phyloP scores from a whole-genome alignment of 108 stramenopile genomes.

The Nitzschia palea region DNA sequence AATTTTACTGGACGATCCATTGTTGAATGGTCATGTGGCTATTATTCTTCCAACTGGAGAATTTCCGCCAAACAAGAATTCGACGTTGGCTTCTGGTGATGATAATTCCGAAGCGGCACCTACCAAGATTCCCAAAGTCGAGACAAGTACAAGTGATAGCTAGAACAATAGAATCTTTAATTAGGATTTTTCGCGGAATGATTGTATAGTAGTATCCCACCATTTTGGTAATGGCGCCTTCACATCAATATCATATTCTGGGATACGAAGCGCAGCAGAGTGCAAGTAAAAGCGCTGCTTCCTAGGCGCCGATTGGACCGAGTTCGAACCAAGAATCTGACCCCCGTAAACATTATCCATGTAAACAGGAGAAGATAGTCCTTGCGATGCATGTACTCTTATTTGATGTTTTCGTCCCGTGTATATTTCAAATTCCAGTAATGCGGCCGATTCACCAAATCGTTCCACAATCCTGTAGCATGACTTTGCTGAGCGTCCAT shows the following conservation, averaged over 20 bases:
- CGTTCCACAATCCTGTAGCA: slow-evolving; percentile 36
- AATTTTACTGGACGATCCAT: slow-evolving; percentile 51
- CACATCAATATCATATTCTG: slow-evolving; percentile 42
- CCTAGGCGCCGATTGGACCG: background rate
- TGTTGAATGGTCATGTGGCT: slow-evolving; percentile 76
- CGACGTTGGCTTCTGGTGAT: too few relatives aligned
- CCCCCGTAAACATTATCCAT: slow-evolving; percentile 49
- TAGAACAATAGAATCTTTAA: background rate
- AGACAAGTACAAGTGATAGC: background rate
- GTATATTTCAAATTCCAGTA: slow-evolving; percentile 53
- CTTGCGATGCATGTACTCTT: slow-evolving; percentile 66
- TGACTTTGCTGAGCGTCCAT: slow-evolving; percentile 56
- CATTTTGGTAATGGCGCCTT: slow-evolving; percentile 54
- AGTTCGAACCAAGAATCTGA: background rate
- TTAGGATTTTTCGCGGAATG: background rate
- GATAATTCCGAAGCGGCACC: too few relatives aligned
- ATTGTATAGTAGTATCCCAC: slow-evolving; percentile 39
- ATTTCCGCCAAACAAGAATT: slow-evolving; percentile 55
- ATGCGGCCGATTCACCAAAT: slow-evolving; percentile 21
- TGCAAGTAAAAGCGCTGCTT: slow-evolving; percentile 58
- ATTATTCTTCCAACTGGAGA: slow-evolving; percentile 59
- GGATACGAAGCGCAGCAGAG: slow-evolving; percentile 46
- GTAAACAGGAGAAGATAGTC: slow-evolving; percentile 50
- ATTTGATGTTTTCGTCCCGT: slow-evolving; percentile 86
- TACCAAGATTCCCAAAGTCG: background rate